Evolutionary conservation across 2,329 filamentous ascomycete genomes (phyloP).

Genomic region (Botrytis hyacinthi): DNA sequence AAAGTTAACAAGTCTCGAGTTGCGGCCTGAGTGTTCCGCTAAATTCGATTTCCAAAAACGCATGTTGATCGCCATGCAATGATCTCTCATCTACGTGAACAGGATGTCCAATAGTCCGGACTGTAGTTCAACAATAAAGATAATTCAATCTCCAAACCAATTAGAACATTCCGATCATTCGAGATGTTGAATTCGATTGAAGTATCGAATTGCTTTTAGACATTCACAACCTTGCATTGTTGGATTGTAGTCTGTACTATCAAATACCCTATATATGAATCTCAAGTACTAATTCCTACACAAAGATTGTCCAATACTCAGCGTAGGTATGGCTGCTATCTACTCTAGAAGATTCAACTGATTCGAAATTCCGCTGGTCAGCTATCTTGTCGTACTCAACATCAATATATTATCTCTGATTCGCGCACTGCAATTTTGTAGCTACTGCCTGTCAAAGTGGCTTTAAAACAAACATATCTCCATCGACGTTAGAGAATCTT

Average conservation of each 20-base stretch:
- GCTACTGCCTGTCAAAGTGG: background rate
- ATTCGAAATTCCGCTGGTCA: background rate
- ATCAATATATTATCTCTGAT: background rate
- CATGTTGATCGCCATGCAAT: background rate
- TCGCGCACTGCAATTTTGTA: background rate
- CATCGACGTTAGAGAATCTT: background rate
- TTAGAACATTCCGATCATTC: too few relatives aligned
- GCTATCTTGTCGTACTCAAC: background rate
- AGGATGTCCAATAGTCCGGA: too few relatives aligned
- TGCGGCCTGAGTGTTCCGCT: fast-evolving
- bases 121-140: too few relatives aligned
- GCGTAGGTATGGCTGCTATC: background rate
- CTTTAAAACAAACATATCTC: background rate
- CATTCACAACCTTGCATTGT: too few relatives aligned
- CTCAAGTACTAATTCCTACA: background rate
- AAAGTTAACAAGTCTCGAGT: background rate
- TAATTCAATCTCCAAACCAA: too few relatives aligned
- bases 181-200: too few relatives aligned
- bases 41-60: background rate
- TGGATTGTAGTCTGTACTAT: too few relatives aligned
- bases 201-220: too few relatives aligned
- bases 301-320: background rate
- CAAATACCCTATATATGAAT: background rate
- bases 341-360: background rate
- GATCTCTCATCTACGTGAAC: background rate